These are phyloP conservation scores for Camelina laxa DNA, from an alignment of 345 rosid genomes.

Conservation along the genomic window DNA sequence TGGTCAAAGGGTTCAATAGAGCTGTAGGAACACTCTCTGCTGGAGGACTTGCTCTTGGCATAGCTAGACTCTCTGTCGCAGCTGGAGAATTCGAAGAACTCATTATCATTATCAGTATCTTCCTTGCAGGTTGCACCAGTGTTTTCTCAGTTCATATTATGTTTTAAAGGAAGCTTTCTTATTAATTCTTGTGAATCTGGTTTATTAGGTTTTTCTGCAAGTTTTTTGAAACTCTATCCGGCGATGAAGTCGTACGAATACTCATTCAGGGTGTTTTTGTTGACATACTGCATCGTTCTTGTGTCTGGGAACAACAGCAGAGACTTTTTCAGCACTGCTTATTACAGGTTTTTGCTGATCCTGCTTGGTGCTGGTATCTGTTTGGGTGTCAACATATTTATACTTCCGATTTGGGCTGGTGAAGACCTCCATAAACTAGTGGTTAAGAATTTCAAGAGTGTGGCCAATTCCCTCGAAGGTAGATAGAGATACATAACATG, in stretches of 20 bases:
- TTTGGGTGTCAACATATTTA: slow-evolving; percentile 61
- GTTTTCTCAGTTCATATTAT: slow-evolving; percentile 1
- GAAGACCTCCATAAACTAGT: slow-evolving; percentile 91
- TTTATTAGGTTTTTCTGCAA: slow-evolving; percentile 62
- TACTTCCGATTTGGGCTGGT: slow-evolving; percentile 92
- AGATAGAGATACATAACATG: slow-evolving; percentile 5
- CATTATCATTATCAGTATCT: slow-evolving; percentile 64
- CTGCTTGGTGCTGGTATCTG: slow-evolving; percentile 71
- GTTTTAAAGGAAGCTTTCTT: background rate
- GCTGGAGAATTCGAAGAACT: slow-evolving; percentile 64
- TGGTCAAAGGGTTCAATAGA: slow-evolving; percentile 86
- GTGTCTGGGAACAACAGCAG: slow-evolving; percentile 69
- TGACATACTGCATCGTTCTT: slow-evolving; percentile 87
- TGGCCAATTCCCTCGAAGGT: slow-evolving; percentile 90
- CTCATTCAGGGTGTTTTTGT: slow-evolving; percentile 81
- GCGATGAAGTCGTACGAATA: slow-evolving; percentile 81
- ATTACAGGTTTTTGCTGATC: slow-evolving; percentile 68
- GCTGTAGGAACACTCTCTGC: slow-evolving; percentile 90
- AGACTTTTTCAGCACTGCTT: slow-evolving; percentile 60
- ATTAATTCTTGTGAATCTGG: background rate
- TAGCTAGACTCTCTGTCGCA: slow-evolving; percentile 62
- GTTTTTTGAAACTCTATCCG: slow-evolving; percentile 71
- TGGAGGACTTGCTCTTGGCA: slow-evolving; percentile 78
- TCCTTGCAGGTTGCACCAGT: slow-evolving; percentile 66
- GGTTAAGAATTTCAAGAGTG: slow-evolving; percentile 81